Evolutionary conservation across 345 rosid genomes (phyloP).

Genomic region (Aurinia saxatilis): DNA sequence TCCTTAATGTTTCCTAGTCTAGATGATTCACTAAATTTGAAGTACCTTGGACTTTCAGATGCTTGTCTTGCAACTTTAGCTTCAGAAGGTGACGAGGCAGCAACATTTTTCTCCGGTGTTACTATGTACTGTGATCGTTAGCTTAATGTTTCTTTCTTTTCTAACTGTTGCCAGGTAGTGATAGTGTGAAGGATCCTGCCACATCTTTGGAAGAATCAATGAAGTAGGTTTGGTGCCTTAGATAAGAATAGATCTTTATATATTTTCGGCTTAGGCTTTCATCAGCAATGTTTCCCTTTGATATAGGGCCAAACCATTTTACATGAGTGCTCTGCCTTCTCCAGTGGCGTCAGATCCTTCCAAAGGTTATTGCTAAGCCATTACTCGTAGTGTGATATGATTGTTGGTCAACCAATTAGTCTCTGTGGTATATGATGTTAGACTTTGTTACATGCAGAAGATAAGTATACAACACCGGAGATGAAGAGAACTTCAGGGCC

Average conservation of each 20-base stretch:
- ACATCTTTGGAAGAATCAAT: constrained; percentile 21
- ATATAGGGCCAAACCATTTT: constrained; percentile 24
- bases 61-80: constrained; percentile 80
- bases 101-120: neutral
- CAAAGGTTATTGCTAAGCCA: constrained; percentile 35
- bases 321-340: constrained; percentile 15
- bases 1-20: constrained; percentile 42
- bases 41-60: constrained; percentile 73
- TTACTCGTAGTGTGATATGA: neutral
- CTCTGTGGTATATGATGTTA: neutral
- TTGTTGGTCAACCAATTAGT: neutral
- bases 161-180: constrained; percentile 29
- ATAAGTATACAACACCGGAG: constrained; percentile 14
- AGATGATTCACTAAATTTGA: constrained; percentile 60
- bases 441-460: constrained; percentile 20
- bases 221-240: constrained; percentile 36
- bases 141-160: neutral
- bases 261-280: neutral
- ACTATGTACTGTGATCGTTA: neutral
- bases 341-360: constrained; percentile 11
- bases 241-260: neutral
- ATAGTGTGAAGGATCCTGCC: constrained; percentile 24
- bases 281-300: constrained; percentile 22
- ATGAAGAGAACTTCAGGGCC: constrained; percentile 21
- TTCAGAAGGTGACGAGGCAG: constrained; percentile 31